A percentile compares a stretch with the other conserved stretches of the same genome.
Conservation (phyloP, 2,329 filamentous ascomycete genomes). For the Xylaria sp. region DNA sequence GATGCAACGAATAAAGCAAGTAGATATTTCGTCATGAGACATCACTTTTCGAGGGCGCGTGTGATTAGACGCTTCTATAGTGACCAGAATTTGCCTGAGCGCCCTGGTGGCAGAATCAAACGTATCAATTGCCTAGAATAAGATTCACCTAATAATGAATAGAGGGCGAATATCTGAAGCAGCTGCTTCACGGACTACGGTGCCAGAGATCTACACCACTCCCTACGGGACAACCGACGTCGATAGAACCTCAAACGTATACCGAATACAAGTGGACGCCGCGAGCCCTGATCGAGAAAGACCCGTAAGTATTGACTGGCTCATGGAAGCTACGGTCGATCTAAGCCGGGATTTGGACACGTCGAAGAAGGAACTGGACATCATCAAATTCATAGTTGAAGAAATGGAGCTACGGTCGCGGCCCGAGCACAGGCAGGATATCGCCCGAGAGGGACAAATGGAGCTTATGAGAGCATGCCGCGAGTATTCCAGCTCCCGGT, state of each 20-base stretch:
- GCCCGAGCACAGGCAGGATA: constrained; percentile 3
- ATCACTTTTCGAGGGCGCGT: no score
- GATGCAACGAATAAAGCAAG: background rate
- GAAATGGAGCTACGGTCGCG: constrained; percentile 30
- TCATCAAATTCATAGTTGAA: constrained; percentile 39
- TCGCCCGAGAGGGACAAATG: constrained; percentile 28
- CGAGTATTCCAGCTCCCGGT: constrained; percentile 42
- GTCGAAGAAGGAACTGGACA: constrained; percentile 43
- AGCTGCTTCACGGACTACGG: background rate
- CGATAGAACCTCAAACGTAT: constrained; percentile 6
- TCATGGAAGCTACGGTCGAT: constrained; percentile 32
- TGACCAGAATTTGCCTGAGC: background rate
- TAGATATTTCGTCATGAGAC: background rate
- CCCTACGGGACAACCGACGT: background rate
- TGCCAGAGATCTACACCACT: background rate
- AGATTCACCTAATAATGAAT: background rate
- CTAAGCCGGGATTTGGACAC: constrained; percentile 42
- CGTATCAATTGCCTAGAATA: background rate
- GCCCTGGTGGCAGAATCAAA: background rate
- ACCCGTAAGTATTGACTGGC: constrained; percentile 36
- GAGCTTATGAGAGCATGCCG: constrained; percentile 43
- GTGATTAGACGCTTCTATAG: background rate
- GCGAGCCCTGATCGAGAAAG: constrained; percentile 6
- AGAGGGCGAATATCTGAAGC: background rate
- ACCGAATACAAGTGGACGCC: constrained; percentile 23